Percentiles rank a stretch among this genome's conserved stretches.
Evolutionary conservation across 306 rosid species (phyloP).

Genomic region (Acacia confusa): DNA sequence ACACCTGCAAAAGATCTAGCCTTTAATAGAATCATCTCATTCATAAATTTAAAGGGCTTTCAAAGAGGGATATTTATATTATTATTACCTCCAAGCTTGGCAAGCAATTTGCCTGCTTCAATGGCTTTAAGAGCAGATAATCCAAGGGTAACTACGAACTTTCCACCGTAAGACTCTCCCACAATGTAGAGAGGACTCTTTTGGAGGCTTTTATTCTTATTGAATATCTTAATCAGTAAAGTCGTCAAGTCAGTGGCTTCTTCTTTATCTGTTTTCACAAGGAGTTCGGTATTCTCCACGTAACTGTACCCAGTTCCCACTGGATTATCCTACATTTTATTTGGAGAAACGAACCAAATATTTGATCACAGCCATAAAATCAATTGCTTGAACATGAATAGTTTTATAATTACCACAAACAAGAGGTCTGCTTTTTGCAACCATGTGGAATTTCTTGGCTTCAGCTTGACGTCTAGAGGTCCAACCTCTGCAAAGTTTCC

Average conservation of each 20-base stretch:
- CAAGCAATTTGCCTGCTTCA: conserved; percentile 50
- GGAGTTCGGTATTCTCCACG: conserved; percentile 56
- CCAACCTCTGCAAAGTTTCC: conserved; percentile 86
- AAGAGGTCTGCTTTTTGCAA: conserved; percentile 65
- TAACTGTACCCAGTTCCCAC: conserved; percentile 92
- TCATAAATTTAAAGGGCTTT: not conserved
- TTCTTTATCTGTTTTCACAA: conserved; percentile 70
- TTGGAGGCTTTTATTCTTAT: conserved; percentile 50
- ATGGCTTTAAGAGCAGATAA: conserved; percentile 65
- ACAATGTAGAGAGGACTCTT: conserved; percentile 75
- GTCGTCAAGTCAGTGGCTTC: conserved; percentile 79
- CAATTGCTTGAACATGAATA: not conserved
- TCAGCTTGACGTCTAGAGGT: conserved; percentile 62
- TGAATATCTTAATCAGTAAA: conserved; percentile 57
- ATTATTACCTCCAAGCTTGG: conserved; percentile 60
- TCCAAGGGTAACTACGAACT: conserved; percentile 73
- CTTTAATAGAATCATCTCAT: not conserved
- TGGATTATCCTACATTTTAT: conserved; percentile 67
- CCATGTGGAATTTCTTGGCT: conserved; percentile 79
- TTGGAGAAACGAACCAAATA: not conserved
- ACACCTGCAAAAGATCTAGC: conserved; percentile 57
- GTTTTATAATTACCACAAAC: conserved; percentile 55
- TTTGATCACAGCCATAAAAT: not conserved
- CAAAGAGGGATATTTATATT: not conserved
- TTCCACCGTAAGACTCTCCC: conserved; percentile 95